A percentile compares a stretch with the other conserved stretches of the same genome.
phyloP scores from a whole-genome alignment of 148 eudicot genomes.

The Spergularia marina region DNA sequence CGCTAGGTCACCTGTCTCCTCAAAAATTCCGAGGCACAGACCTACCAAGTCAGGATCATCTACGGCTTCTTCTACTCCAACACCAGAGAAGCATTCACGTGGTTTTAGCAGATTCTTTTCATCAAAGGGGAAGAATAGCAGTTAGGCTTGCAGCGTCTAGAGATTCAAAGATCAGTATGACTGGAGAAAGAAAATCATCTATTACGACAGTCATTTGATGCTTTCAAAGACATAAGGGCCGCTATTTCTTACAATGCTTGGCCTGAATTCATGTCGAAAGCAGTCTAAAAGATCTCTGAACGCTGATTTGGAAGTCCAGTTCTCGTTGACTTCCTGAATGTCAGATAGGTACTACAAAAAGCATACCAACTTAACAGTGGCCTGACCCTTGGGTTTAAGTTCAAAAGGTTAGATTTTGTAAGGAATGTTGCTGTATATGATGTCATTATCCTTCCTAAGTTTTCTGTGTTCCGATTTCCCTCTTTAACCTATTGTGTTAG shows the following conservation, averaged over 20 bases:
- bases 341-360: conserved; percentile 21
- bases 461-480: conserved; percentile 10
- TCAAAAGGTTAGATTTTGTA: conserved; percentile 19
- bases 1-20: conserved; percentile 50
- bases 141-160: conserved; percentile 30
- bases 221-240: neutral
- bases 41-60: conserved; percentile 76
- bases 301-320: conserved; percentile 8
- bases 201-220: neutral
- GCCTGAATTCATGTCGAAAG: conserved; percentile 9
- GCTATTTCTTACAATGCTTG: neutral
- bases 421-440: conserved; percentile 28
- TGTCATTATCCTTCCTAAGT: conserved; percentile 19
- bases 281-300: neutral
- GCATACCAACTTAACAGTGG: neutral
- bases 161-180: neutral
- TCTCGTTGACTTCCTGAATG: conserved; percentile 9
- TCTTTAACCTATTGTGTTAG: neutral
- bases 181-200: neutral
- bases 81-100: conserved; percentile 81
- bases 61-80: conserved; percentile 57
- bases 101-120: conserved; percentile 87
- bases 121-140: conserved; percentile 52
- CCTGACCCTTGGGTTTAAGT: conserved; percentile 3
- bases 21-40: conserved; percentile 52